Evolutionary conservation across 768 basidiomycete genomes (phyloP), one percentile per base, ranked within the genome.

Genomic region (Tylopilus vinaceipallidus): DNA sequence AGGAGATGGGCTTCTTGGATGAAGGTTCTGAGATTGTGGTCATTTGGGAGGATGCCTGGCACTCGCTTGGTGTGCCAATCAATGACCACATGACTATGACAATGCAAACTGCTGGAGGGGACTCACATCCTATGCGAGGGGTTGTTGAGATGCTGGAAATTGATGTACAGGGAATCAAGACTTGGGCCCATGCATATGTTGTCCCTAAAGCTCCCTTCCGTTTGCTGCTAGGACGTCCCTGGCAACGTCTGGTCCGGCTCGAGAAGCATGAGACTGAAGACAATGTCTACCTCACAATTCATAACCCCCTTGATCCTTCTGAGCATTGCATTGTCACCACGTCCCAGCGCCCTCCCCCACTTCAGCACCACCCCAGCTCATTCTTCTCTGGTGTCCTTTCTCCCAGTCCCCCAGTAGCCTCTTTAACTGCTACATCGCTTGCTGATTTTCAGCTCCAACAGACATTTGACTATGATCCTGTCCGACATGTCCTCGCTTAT

Each of bases 21-120:
- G 36, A 52, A 27, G 45, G 62, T 13, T 65, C 56, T 8, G 58
- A 66, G 36, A 64, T 66, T 13, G 60, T 66, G 17, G 47, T 67
- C 3, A 47, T 67, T 2, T 4, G 50, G 2, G 50, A 54, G 14
- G 59, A 66, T 23, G 22, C 12, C 6, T 29, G 27, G 27, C 6
- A 29, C 6, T 6, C 6, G 27, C 12, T 29, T 6, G 12, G 12
- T 12, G 12, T 12, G 12, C 27, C 12, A 12, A 6, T 29, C 6
- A 29, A 29, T 29, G 6, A 6, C 6, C 12, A 12, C 27, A 29
- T 29, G 27, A 12, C 6, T 6, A 29, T 29, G 27, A 29, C 12
- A 6, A 12, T 13, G 27, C 27, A 29, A 12, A 29, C 27, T 6
- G 27, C 27, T 12, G 12, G 12, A 6, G 27, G 27, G 12, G 12